Evolutionary conservation across 2,329 filamentous ascomycete genomes (phyloP).

Genomic region (Talaromyces marneffei): DNA sequence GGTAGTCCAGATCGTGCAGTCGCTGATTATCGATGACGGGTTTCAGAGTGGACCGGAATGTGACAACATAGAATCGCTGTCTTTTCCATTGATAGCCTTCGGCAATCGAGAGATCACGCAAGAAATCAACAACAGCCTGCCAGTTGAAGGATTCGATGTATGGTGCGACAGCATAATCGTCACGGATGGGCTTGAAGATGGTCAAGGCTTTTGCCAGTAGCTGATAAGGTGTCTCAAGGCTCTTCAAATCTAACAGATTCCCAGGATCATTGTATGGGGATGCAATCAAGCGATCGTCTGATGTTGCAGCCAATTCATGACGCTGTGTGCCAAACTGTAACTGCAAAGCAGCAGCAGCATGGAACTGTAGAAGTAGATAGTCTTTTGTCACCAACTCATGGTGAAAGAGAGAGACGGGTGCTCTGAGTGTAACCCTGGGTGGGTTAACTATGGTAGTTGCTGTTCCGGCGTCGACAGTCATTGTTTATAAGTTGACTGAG

Average conservation of each 20-base stretch:
- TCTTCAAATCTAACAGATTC: conserved; percentile 68
- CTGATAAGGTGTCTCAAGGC: conserved; percentile 58
- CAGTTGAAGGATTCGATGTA: conserved; percentile 78
- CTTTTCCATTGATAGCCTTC: conserved; percentile 53
- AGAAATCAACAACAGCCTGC: conserved; percentile 54
- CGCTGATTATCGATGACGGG: conserved; percentile 60
- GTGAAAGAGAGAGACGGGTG: conserved; percentile 21
- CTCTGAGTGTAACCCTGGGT: conserved; percentile 10
- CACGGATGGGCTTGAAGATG: conserved; percentile 54
- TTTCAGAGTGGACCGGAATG: conserved; percentile 70
- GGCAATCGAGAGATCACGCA: conserved; percentile 49
- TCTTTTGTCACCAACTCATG: conserved; percentile 30
- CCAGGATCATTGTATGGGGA: conserved; percentile 69
- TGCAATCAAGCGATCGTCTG: conserved; percentile 49
- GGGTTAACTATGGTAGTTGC: conserved; percentile 1
- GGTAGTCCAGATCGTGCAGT: conserved; percentile 68
- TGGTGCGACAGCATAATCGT: conserved; percentile 69
- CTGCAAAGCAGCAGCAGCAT: conserved; percentile 31
- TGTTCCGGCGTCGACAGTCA: conserved; percentile 1
- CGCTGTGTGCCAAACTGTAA: conserved; percentile 19
- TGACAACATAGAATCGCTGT: conserved; percentile 73
- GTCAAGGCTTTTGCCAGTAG: conserved; percentile 68
- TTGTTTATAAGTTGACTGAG: background rate
- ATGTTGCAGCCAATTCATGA: conserved; percentile 14
- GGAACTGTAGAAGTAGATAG: conserved; percentile 30